Percentiles rank a stretch among this genome's conserved stretches.
These are phyloP conservation scores for Starmerella floricola DNA, from an alignment of 805 yeast genomes.

Conservation along the genomic window DNA sequence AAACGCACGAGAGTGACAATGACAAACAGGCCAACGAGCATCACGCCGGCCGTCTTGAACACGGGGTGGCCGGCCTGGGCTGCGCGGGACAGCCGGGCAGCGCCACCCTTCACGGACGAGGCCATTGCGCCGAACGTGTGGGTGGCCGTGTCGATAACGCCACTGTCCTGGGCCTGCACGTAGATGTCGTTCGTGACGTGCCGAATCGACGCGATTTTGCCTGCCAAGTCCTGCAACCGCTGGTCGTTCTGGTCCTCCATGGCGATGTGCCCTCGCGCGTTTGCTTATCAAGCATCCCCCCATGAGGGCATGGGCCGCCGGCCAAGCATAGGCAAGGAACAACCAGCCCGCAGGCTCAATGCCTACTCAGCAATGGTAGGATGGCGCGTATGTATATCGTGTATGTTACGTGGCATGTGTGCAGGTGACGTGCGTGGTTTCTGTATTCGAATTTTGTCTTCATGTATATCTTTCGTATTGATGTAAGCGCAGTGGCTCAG, in stretches of 20 bases:
- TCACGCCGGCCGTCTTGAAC: conserved; percentile 47
- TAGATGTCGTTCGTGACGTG: conserved; percentile 58
- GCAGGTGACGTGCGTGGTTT: no score
- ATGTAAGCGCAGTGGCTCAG: no score
- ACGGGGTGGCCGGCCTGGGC: conserved; percentile 47
- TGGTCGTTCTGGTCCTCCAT: conserved; percentile 43
- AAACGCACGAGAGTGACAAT: conserved; percentile 45
- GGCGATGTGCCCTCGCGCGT: neutral
- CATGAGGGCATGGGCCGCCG: no score
- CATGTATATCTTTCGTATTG: no score
- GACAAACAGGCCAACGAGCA: conserved; percentile 43
- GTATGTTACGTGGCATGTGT: no score
- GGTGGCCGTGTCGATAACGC: conserved; percentile 33
- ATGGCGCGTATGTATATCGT: no score
- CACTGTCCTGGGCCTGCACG: conserved; percentile 43
- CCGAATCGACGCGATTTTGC: conserved; percentile 52
- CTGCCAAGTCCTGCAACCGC: conserved; percentile 50
- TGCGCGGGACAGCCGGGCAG: conserved; percentile 43
- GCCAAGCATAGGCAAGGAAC: no score
- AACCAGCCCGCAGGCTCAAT: no score
- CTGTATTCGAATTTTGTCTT: no score
- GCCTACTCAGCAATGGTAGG: no score
- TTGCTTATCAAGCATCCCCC: no score
- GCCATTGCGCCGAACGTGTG: conserved; percentile 42
- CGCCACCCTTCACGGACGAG: conserved; percentile 40